Evolutionary conservation across 1,284 basidiomycete genomes (phyloP), one percentile per base, ranked within the genome.

Genomic region (Phylloporus sp.): DNA sequence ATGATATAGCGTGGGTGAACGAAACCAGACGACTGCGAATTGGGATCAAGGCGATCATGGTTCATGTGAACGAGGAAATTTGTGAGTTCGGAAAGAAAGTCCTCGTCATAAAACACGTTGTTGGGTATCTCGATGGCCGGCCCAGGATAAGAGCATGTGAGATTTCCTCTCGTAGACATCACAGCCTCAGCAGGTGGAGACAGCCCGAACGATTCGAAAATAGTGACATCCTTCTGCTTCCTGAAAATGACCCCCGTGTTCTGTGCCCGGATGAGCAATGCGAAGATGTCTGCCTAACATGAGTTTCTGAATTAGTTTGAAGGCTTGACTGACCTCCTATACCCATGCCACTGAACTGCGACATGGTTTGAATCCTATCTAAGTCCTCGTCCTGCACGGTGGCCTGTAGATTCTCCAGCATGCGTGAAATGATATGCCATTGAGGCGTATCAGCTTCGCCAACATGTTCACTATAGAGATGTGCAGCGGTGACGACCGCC

Each of bases 131-230:
- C 68, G 29, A 79, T 73, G 5, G 78, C 77, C 0, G 80, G 77
- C 2, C 78, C 79, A 45, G 82, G 82, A 62, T 76, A 82, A 3
- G 74, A 74, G 19, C 78, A 77, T 23, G 78, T 20, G 12, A 82
- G 71, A 60, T 80, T 82, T 17, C 81, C 81, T 19, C 53, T 45
- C 4, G 74, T 66, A 11, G 64, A 64, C 71, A 77, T 77, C 25
- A 62, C 47, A 62, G n/a, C 47, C 7, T 52, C 17, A 10, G 47
- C 47, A 15, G 6, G 37, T 11, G 60, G 47, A 15, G 60, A 62
- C 25, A 62, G 3, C 35, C 53, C 60, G 32, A 62, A 62, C 15
- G 47, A 37, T 25, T 62, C 60, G 47, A 37, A 52, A 25, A 62
- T 52, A 35, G 47, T 52, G 47, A 39, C 47, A 12, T 62, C 35